Base-by-base conservation (phyloP, 129 eudicot species). In the Gnaphalium uliginosum region DNA sequence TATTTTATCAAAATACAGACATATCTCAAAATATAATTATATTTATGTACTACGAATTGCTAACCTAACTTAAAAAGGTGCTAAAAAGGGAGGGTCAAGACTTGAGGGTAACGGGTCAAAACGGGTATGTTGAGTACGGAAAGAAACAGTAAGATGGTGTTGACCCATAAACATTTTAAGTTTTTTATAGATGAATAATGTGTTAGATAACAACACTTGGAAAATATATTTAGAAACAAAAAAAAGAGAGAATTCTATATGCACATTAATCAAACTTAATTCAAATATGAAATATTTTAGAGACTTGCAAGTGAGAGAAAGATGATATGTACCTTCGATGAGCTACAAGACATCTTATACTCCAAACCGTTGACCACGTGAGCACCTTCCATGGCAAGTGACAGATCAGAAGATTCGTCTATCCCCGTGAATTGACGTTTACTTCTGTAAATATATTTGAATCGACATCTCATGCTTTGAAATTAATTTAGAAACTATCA, bases 311-410 rank as follows among this genome's bases (percentile, higher is more conserved):
- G 23, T 43, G 22, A 41, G 22, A 48, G 33, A 18, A 46, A 19
- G 30, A 29, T 4, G 33, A 46, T 51, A 17, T 51, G 53, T 85
- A 90, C 98, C 98, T 93, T 90, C 11, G 89, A 93, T 30, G 96
- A 83, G 82, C 79, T 76, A 72, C 96, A 83, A 62, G 89, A 77
- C 92, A 93, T 86, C 84, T 90, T 90, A 82, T 91, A 90, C 78
- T 93, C 98, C 86, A 93, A 84, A 74, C 96, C 96, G 29, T 93
- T 88, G 59, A 85, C 76, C 75, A 83, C 75, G 14, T 64, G 80
- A 30, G 86, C 85, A 68, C 87, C 89, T 83, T 93, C 92, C 84
- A 84, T 85, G 67, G 90, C 92, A 71, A 80, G 35, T 58, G 85
- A 81, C 48, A 77, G 65, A 21, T 81, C 89, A 57, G 81, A 71